These are phyloP conservation scores for Prunus salicina DNA, from an alignment of 306 rosid species.

Conservation along the genomic window DNA sequence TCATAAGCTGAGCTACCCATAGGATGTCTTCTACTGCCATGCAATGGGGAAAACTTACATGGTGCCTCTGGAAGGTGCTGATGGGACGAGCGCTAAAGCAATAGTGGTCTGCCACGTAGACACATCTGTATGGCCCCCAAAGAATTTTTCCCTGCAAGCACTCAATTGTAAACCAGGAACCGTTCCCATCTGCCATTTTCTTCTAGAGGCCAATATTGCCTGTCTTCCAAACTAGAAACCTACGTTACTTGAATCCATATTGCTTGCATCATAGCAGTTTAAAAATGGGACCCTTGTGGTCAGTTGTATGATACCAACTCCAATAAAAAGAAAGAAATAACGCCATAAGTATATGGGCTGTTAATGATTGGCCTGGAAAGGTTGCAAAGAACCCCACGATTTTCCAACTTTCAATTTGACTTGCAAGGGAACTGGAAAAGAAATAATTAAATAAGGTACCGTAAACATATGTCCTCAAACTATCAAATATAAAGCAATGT, in stretches of 20 bases:
- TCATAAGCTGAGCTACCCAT: conserved; percentile 57
- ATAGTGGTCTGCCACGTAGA: conserved; percentile 60
- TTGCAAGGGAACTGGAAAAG: conserved; percentile 73
- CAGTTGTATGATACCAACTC: neutral
- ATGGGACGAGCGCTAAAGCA: conserved; percentile 54
- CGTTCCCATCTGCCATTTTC: conserved; percentile 71
- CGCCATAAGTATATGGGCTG: neutral
- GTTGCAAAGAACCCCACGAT: conserved; percentile 95
- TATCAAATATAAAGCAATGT: neutral
- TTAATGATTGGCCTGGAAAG: conserved; percentile 41
- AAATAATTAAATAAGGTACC: conserved; percentile 23
- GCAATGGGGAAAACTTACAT: conserved; percentile 31
- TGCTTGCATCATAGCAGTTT: no score
- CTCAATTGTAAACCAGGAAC: conserved; percentile 69
- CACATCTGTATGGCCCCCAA: conserved; percentile 70
- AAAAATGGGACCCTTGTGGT: no score
- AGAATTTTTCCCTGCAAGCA: conserved; percentile 67
- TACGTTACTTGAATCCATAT: neutral
- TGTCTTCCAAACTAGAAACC: conserved; percentile 46
- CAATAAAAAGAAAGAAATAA: neutral
- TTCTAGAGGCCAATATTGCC: conserved; percentile 65
- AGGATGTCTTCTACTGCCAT: conserved; percentile 73
- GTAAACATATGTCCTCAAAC: conserved; percentile 15
- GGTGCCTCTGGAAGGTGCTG: conserved; percentile 46
- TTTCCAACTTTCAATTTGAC: conserved; percentile 84